Conservation (phyloP, 768 basidiomycete species). For the Dioszegia aurantiaca region DNA sequence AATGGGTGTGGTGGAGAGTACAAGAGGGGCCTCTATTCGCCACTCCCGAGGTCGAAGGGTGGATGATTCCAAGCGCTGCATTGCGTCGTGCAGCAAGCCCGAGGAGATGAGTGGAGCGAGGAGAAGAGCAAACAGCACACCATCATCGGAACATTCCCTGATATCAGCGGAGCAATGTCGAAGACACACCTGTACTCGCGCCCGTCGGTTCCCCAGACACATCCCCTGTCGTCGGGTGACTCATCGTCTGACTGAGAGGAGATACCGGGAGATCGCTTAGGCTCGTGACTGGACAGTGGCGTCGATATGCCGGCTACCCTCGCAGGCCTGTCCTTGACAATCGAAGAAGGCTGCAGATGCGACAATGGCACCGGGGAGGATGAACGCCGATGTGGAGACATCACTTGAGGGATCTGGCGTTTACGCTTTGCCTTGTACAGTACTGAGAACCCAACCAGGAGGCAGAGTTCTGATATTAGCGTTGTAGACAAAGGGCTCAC, state of each 20-base stretch:
- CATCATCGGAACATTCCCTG: slow-evolving; percentile 80
- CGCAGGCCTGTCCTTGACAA: too few relatives aligned
- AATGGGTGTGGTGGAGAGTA: slow-evolving; percentile 56
- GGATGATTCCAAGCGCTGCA: slow-evolving; percentile 49
- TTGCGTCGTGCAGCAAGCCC: slow-evolving; percentile 61
- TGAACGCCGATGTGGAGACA: not conserved
- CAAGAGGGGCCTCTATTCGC: slow-evolving; percentile 72
- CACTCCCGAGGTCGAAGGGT: slow-evolving; percentile 62
- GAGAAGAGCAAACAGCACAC: slow-evolving; percentile 76
- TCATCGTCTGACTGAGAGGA: slow-evolving; percentile 16
- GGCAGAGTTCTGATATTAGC: slow-evolving; percentile 29
- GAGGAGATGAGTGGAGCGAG: slow-evolving; percentile 76
- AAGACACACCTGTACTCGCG: slow-evolving; percentile 46
- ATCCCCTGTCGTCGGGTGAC: slow-evolving; percentile 30
- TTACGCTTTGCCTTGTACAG: slow-evolving; percentile 22
- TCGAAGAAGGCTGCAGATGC: slow-evolving; percentile 6
- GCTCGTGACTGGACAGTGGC: slow-evolving; percentile 10
- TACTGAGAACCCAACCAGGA: slow-evolving; percentile 35
- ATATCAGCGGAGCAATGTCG: not conserved
- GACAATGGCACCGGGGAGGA: slow-evolving; percentile 10
- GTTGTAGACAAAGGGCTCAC: slow-evolving; percentile 18
- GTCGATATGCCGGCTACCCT: too few relatives aligned
- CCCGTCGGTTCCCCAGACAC: slow-evolving; percentile 52
- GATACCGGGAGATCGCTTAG: slow-evolving; percentile 13
- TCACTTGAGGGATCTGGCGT: not conserved